Evolutionary conservation across 306 rosid genomes (phyloP).

Genomic region (Cercis canadensis): DNA sequence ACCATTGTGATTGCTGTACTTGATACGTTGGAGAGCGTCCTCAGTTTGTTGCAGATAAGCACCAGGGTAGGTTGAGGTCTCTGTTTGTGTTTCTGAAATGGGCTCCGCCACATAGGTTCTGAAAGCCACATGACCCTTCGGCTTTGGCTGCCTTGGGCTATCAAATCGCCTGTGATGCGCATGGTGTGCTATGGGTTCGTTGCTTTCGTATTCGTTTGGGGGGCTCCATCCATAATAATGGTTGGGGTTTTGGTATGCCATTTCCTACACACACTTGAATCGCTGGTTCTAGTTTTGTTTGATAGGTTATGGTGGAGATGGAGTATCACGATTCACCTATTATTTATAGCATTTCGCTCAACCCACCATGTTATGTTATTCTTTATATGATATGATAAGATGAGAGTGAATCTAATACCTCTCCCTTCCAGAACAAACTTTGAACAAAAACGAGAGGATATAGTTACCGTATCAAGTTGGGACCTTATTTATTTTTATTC

Average conservation of each 20-base stretch:
- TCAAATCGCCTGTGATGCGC: constrained; percentile 20
- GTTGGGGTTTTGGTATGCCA: constrained; percentile 41
- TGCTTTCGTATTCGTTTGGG: constrained; percentile 10
- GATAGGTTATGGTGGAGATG: too few relatives aligned
- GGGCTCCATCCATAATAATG: constrained; percentile 21
- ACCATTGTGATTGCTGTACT: constrained; percentile 21
- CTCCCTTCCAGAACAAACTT: not conserved
- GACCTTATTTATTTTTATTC: too few relatives aligned
- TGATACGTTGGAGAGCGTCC: not conserved
- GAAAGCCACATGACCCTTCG: constrained; percentile 25
- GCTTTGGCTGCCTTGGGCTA: not conserved
- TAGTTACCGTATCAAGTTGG: too few relatives aligned
- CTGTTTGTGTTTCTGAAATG: not conserved
- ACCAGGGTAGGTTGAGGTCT: not conserved
- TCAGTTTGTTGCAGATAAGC: not conserved
- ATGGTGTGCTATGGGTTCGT: constrained; percentile 13
- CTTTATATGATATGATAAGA: constrained; percentile 44
- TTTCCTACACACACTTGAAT: constrained; percentile 11
- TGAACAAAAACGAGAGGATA: not conserved
- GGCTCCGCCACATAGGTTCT: constrained; percentile 31
- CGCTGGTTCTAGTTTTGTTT: not conserved
- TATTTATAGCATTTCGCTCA: too few relatives aligned
- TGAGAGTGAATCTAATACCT: constrained; percentile 43
- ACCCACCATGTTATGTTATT: not conserved
- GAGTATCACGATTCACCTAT: too few relatives aligned